Conservation (phyloP, 2,329 filamentous ascomycete genomes). For the Cordyceps javanica region DNA sequence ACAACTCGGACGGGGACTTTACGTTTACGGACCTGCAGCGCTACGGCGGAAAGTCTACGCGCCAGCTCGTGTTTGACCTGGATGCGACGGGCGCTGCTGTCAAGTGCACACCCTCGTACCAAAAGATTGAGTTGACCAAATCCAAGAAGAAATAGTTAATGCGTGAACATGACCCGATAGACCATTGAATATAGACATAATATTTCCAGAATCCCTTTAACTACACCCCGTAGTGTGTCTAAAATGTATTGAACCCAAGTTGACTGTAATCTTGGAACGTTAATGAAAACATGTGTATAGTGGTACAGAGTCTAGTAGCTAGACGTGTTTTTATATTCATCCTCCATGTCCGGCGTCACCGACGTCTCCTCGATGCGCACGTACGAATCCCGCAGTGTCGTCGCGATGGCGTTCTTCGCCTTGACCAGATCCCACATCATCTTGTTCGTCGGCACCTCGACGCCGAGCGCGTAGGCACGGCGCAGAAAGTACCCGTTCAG, state of each 20-base stretch:
- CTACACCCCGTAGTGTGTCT: too few species aligned
- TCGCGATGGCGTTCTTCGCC: constrained; percentile 48
- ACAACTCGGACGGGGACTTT: not conserved
- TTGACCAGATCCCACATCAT: constrained; percentile 68
- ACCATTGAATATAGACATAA: not conserved
- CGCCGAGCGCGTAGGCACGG: constrained; percentile 63
- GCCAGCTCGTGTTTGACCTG: constrained; percentile 2
- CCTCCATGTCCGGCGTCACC: constrained; percentile 18
- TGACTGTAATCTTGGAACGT: not conserved
- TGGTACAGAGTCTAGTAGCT: constrained; percentile 11
- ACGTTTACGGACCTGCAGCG: not conserved
- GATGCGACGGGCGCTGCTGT: not conserved
- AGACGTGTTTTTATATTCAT: constrained; percentile 18
- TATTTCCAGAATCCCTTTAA: not conserved
- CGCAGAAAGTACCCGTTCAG: constrained; percentile 83
- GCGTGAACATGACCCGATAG: too few species aligned
- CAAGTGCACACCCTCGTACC: not conserved
- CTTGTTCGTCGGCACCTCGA: constrained; percentile 67
- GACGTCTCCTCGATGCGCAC: constrained; percentile 32
- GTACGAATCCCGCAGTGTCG: constrained; percentile 25
- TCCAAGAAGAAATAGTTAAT: not conserved
- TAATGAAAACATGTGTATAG: not conserved
- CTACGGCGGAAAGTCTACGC: not conserved
- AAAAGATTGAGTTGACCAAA: not conserved
- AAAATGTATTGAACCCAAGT: not conserved